phyloP scores from a whole-genome alignment of 139 green algal species.

The Chlamydomonas incerta region DNA sequence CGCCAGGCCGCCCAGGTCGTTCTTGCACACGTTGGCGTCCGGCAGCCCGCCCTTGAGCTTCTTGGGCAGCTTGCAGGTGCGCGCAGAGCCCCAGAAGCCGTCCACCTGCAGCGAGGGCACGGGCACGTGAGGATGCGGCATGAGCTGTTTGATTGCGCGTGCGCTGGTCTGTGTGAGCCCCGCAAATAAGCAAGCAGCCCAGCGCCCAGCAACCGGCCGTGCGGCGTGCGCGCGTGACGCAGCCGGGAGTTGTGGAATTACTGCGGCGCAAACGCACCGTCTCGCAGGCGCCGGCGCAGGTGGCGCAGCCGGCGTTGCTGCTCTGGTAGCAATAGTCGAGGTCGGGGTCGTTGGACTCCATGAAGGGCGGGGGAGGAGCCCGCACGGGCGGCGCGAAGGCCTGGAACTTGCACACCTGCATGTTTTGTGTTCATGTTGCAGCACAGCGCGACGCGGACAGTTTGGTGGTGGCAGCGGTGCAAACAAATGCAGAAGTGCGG shows the following conservation, averaged over 20 bases:
- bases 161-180: too few species aligned
- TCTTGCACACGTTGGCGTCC: background rate
- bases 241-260: background rate
- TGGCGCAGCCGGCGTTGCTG: background rate
- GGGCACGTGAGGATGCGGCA: too few species aligned
- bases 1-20: background rate
- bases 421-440: too few species aligned
- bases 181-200: too few species aligned
- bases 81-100: background rate
- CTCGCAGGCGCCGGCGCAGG: background rate
- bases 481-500: too few species aligned
- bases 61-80: conserved; percentile 16
- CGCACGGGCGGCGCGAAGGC: background rate
- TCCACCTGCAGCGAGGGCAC: too few species aligned
- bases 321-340: background rate
- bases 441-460: too few species aligned
- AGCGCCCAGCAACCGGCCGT: too few species aligned
- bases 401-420: conserved; percentile 20
- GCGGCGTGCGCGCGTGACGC: too few species aligned
- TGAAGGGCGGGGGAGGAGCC: background rate
- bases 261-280: conserved; percentile 1
- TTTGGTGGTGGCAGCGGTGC: too few species aligned
- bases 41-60: background rate
- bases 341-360: background rate
- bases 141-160: too few species aligned